phyloP scores from a whole-genome alignment of 2,329 filamentous ascomycete species.

The Mariannaea sp. region DNA sequence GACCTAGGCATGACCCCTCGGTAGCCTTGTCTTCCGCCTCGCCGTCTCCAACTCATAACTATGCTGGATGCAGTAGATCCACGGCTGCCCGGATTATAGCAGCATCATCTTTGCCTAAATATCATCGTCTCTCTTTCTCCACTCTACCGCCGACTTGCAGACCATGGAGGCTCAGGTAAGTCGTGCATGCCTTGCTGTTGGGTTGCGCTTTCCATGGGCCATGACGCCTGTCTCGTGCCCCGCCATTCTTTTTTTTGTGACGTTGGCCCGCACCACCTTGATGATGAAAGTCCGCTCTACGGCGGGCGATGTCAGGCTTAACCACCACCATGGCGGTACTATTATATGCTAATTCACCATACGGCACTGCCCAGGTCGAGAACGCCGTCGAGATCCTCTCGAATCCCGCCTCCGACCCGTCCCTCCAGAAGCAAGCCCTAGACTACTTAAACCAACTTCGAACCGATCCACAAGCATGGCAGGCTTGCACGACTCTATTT shows the following conservation, averaged over 20 bases:
- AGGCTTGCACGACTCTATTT: constrained; percentile 86
- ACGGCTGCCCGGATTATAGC: constrained; percentile 52
- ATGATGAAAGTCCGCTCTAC: constrained; percentile 27
- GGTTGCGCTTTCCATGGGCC: constrained; percentile 20
- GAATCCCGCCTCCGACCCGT: constrained; percentile 75
- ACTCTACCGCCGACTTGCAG: constrained; percentile 30
- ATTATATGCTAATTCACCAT: constrained; percentile 9
- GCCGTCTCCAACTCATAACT: constrained; percentile 41
- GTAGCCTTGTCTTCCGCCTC: constrained; percentile 46
- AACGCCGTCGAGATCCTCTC: constrained; percentile 95
- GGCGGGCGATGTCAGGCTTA: constrained; percentile 16
- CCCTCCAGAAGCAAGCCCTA: constrained; percentile 80
- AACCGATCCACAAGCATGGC: constrained; percentile 84
- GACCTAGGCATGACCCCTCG: constrained; percentile 47
- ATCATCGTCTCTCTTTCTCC: constrained; percentile 12
- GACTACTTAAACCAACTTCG: constrained; percentile 80
- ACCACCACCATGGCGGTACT: background rate
- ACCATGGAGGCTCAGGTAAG: constrained; percentile 57
- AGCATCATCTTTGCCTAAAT: constrained; percentile 41
- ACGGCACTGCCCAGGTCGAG: constrained; percentile 67
- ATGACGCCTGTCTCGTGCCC: constrained; percentile 39
- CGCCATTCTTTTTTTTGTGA: constrained; percentile 35
- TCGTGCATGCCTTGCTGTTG: constrained; percentile 26
- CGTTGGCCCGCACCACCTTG: constrained; percentile 28
- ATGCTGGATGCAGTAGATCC: constrained; percentile 50